A percentile compares a stretch with the other conserved stretches of the same genome.
Evolutionary conservation across 352 stramenopile genomes (phyloP).

Genomic region (Elongisporangium prolatum): DNA sequence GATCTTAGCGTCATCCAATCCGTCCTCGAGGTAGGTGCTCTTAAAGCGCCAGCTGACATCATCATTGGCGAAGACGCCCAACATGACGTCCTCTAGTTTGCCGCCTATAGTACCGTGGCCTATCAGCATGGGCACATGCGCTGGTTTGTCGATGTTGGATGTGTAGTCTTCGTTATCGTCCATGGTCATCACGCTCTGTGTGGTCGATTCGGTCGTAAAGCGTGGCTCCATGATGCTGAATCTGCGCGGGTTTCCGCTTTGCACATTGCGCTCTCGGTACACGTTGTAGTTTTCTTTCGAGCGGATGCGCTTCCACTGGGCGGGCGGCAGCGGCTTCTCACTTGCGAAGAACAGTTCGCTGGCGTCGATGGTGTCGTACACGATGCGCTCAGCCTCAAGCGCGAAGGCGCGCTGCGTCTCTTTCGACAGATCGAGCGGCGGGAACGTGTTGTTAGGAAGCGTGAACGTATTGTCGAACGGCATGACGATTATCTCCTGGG

Average conservation of each 20-base stretch:
- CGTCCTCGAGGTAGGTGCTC: slow-evolving; percentile 43
- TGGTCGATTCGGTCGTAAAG: background rate
- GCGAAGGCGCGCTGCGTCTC: slow-evolving; percentile 19
- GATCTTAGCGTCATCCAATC: slow-evolving; percentile 38
- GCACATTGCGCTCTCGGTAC: slow-evolving; percentile 16
- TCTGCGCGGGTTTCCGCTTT: background rate
- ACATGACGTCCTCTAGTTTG: slow-evolving; percentile 46
- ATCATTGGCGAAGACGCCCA: slow-evolving; percentile 34
- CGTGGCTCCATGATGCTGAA: background rate
- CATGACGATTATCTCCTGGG: background rate
- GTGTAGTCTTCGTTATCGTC: background rate
- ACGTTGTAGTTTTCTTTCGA: slow-evolving; percentile 32
- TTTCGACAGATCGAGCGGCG: slow-evolving; percentile 19
- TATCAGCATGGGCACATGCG: slow-evolving; percentile 29
- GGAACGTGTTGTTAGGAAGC: slow-evolving; percentile 30
- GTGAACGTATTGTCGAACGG: slow-evolving; percentile 15
- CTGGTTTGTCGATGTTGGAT: slow-evolving; percentile 3
- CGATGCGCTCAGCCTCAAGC: slow-evolving; percentile 30
- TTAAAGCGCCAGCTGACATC: slow-evolving; percentile 39
- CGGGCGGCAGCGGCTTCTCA: slow-evolving; percentile 14
- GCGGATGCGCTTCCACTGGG: slow-evolving; percentile 31
- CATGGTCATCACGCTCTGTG: background rate
- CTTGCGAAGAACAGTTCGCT: slow-evolving; percentile 31
- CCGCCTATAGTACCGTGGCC: slow-evolving; percentile 40
- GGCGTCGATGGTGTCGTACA: slow-evolving; percentile 35